Conservation (phyloP, 768 basidiomycete species). For the Lactarius hengduanensis region DNA sequence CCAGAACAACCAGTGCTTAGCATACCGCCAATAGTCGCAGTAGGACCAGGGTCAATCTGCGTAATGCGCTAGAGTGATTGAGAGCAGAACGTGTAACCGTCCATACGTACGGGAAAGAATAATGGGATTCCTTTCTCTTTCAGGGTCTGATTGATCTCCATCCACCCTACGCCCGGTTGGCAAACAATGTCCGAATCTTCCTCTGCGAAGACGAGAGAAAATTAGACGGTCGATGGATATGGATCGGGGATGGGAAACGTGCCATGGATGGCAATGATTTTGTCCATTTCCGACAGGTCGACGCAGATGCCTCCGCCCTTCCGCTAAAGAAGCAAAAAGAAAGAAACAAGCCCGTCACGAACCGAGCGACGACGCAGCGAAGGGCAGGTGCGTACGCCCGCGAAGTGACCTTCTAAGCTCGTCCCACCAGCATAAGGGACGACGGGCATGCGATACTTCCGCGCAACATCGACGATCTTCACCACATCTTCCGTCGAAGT, state of each 20-base stretch:
- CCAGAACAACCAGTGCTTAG: constrained; percentile 84
- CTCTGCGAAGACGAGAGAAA: constrained; percentile 39
- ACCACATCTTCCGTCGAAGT: constrained; percentile 78
- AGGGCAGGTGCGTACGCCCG: constrained; percentile 47
- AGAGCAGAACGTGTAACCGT: background rate
- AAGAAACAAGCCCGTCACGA: background rate
- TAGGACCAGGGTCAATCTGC: constrained; percentile 74
- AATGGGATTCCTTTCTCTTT: constrained; percentile 70
- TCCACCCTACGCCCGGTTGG: constrained; percentile 71
- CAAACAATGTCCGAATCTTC: constrained; percentile 71
- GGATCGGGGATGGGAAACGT: constrained; percentile 23
- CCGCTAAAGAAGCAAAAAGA: constrained; percentile 11
- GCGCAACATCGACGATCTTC: constrained; percentile 70
- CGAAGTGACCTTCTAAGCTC: constrained; percentile 73
- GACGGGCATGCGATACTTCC: constrained; percentile 73
- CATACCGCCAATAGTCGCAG: constrained; percentile 86
- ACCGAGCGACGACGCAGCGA: background rate
- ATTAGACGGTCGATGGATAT: background rate
- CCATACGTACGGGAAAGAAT: constrained; percentile 70
- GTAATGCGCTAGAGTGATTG: background rate
- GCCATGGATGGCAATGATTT: constrained; percentile 74
- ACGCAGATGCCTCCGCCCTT: constrained; percentile 68
- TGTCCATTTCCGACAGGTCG: constrained; percentile 77
- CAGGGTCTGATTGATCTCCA: constrained; percentile 67
- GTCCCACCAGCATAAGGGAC: constrained; percentile 82